Conservation (phyloP, 2,329 filamentous ascomycete species). For the Botrytis paeoniae region DNA sequence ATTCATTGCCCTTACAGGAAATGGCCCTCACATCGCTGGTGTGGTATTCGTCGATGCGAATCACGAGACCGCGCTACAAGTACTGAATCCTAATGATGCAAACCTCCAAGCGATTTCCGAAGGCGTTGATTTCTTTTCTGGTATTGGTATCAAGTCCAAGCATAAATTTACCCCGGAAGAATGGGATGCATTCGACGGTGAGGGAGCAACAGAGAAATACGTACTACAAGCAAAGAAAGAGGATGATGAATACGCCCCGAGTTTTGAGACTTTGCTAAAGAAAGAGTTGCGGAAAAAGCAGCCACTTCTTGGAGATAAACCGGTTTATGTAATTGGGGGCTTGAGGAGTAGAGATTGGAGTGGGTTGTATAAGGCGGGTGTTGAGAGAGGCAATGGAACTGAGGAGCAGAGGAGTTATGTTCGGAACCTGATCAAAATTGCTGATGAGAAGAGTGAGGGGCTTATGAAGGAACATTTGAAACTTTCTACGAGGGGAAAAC, state of each 20-base stretch:
- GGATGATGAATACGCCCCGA: slow-evolving; percentile 19
- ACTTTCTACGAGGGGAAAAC: slow-evolving; percentile 35
- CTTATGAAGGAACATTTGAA: slow-evolving; percentile 36
- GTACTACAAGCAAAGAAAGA: slow-evolving; percentile 17
- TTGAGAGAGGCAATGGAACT: slow-evolving; percentile 38
- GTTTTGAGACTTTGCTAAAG: slow-evolving; percentile 35
- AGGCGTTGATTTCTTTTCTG: slow-evolving; percentile 15
- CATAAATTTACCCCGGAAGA: slow-evolving; percentile 24
- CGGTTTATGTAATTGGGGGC: slow-evolving; percentile 23
- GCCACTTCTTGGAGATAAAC: slow-evolving; percentile 32
- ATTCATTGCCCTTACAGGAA: slow-evolving; percentile 21
- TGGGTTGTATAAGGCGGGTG: slow-evolving; percentile 36
- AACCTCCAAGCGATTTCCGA: slow-evolving; percentile 13
- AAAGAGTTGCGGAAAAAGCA: slow-evolving; percentile 33
- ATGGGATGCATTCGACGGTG: slow-evolving; percentile 20
- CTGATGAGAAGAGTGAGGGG: slow-evolving; percentile 35
- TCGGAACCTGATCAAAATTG: slow-evolving; percentile 32
- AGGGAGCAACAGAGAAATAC: slow-evolving; percentile 26
- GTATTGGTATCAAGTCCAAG: slow-evolving; percentile 9
- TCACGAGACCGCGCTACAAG: slow-evolving; percentile 25
- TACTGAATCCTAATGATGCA: slow-evolving; percentile 20
- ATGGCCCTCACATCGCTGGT: slow-evolving; percentile 22
- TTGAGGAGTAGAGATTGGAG: slow-evolving; percentile 9
- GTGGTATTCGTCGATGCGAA: slow-evolving; percentile 30
- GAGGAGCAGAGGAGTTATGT: slow-evolving; percentile 36